These are phyloP conservation scores for Pseudonitzschia pungens DNA, from an alignment of 108 stramenopile species.

Conservation along the genomic window DNA sequence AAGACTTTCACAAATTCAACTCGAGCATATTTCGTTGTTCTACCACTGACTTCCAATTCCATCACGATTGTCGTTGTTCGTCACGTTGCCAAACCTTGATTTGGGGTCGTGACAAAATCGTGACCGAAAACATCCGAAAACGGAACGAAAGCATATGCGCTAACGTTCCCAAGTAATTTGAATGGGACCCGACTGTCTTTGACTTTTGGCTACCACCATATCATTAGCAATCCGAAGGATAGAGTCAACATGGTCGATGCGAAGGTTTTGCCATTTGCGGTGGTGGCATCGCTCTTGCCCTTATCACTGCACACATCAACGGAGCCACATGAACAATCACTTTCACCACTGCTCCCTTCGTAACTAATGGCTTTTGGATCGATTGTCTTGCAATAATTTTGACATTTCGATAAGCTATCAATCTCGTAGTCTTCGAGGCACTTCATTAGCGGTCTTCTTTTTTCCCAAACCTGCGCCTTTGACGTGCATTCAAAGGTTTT, in stretches of 20 bases:
- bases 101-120: too few species aligned
- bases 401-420: slow-evolving; percentile 17
- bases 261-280: neutral
- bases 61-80: too few species aligned
- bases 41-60: too few species aligned
- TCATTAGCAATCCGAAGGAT: neutral
- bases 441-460: neutral
- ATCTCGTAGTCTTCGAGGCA: slow-evolving; percentile 23
- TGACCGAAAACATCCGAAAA: too few species aligned
- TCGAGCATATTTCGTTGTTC: too few species aligned
- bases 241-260: neutral
- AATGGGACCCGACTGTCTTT: too few species aligned
- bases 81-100: too few species aligned
- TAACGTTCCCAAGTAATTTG: too few species aligned
- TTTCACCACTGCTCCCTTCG: slow-evolving; percentile 6
- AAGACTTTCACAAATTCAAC: too few species aligned
- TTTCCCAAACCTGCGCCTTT: slow-evolving; percentile 28
- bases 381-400: slow-evolving; percentile 26
- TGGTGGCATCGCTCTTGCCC: neutral
- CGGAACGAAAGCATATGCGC: too few species aligned
- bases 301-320: neutral
- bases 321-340: slow-evolving; percentile 11
- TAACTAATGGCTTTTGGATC: slow-evolving; percentile 22
- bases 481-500: slow-evolving; percentile 22
- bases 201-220: neutral